Base-by-base conservation (phyloP, 2,329 filamentous ascomycete species). In the Pestalotiopsis sp. region DNA sequence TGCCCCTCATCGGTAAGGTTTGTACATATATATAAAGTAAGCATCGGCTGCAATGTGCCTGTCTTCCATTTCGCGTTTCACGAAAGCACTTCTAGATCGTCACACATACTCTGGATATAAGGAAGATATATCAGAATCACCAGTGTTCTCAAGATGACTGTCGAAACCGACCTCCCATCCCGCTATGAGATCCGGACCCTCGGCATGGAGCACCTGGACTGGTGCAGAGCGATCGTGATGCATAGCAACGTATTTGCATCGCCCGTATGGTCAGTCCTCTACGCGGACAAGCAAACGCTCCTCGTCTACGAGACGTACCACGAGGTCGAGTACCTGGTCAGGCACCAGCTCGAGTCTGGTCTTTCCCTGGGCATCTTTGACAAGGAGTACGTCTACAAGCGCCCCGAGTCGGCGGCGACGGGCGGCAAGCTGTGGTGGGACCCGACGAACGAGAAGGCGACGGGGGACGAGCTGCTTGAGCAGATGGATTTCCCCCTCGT, bases 401-500 rank as follows among this genome's bases (percentile, higher is more conserved):
- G 72, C 25, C 64, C 72, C 20, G 72, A 76, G 68, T 77, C 77
- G 0, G 72, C 65, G 3, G 68, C 69, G 3, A 69, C 71, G 1
- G 71, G 70, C 14, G 76, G 77, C 11, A 71, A 68, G 56, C 71
- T 79, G n/a, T 75, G 75, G 69, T 79, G 76, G 76, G 69, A 77
- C 25, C n/a, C 56, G 9, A 62, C 38, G 5, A 49, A 74, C 52
- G 25, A 64, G 6, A 39, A 27, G 0, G 60, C 65, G 7, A 70
- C 70, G 4, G 64, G 23, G 1, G 70, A 71, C n/a, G 67, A 69
- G 69, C 71, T 72, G 14, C 72, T 76, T 2, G 74, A 74, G 66
- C 72, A 74, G 60, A 79, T 79, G 77, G 77, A 78, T 63, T 79
- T 79, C 62, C 76, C 76, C 1, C 71, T 78, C 9, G 76, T 77